Base-by-base conservation (phyloP, 139 green algal species). In the Chlamydomonas applanata region DNA sequence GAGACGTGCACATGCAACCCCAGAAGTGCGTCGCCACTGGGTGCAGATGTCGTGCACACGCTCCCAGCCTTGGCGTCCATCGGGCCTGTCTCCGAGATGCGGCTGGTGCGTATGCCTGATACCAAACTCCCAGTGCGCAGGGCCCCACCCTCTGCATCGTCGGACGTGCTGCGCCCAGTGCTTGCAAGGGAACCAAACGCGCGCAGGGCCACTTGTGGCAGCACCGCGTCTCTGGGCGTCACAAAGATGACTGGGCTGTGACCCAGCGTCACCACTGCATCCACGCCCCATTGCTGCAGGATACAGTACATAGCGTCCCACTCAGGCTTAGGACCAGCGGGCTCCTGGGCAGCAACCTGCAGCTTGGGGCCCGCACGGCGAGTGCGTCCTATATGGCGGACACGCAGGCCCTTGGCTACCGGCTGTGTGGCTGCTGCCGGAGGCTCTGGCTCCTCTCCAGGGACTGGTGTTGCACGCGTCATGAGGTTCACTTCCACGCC, bases 241-340 rank as follows among this genome's bases (percentile, higher is more conserved):
- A 49, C 40, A 49, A 11, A 49, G 11, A 49, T 49, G 40, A 49
- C 40, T 49, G 40, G 40, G 40, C 40, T 49, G 40, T 49, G 40
- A 11, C 40, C 40, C 40, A 49, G 40, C 40, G 40, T 49, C 40
- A 49, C 40, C 40, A 49, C 40, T 19, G 11, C 11, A 7, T 69
- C 62, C 32, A 69, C 4, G 62, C 62, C 62, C 62, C 62, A 69
- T 33, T 69, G 62, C 62, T 69, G 62, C 34, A 69, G 34, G 16
- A 69, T 17, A 17, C 17, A 29, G 33, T 69, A n/a, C 25, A 30
- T 20, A 5, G 62, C 32, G 22, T 69, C 62, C 62, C 62, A 69
- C 33, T n/a, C 57, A 65, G 57, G 27, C 20, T 4, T 61, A 14
- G 24, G 53, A 14, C 20, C 4, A 14, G 53, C 24, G 7, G 53